These are phyloP conservation scores for Vanrija sp. DNA, from an alignment of 1,284 basidiomycete species.

Conservation along the genomic window DNA sequence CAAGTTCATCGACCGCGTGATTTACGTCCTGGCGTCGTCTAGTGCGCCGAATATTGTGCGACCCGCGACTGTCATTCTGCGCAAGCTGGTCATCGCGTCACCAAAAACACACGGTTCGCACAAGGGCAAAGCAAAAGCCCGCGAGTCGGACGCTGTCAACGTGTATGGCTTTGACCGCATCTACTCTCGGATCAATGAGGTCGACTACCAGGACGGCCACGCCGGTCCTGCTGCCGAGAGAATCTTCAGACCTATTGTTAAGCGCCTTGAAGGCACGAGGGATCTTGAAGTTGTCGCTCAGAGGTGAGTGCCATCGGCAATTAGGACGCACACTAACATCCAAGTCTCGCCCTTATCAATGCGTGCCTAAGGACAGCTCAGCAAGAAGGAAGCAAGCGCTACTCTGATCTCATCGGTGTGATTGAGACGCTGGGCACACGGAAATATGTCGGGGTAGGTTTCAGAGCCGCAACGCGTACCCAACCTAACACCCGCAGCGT, in stretches of 20 bases:
- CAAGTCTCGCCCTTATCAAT: constrained; percentile 83
- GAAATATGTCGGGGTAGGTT: constrained; percentile 73
- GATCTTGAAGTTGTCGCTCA: constrained; percentile 80
- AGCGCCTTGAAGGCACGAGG: constrained; percentile 65
- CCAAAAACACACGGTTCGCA: constrained; percentile 12
- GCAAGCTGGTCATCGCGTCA: constrained; percentile 41
- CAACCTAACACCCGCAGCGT: constrained; percentile 54
- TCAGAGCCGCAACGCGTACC: neutral
- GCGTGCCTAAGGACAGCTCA: constrained; percentile 51
- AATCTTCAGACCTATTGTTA: constrained; percentile 58
- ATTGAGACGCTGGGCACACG: constrained; percentile 75
- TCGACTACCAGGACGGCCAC: constrained; percentile 55
- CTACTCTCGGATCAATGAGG: constrained; percentile 71
- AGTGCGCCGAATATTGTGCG: constrained; percentile 84
- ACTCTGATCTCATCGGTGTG: constrained; percentile 33
- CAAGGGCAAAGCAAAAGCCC: constrained; percentile 21
- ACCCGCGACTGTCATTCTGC: constrained; percentile 67
- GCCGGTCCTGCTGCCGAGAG: constrained; percentile 23
- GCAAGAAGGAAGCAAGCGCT: constrained; percentile 32
- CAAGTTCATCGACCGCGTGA: constrained; percentile 52
- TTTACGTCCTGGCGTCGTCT: constrained; percentile 72
- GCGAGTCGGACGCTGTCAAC: constrained; percentile 22
- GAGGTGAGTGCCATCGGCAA: constrained; percentile 55
- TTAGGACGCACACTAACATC: constrained; percentile 8
- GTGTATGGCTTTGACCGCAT: constrained; percentile 79